Conservation (phyloP, 1,284 basidiomycete species). For the Inonotus obliquus region DNA sequence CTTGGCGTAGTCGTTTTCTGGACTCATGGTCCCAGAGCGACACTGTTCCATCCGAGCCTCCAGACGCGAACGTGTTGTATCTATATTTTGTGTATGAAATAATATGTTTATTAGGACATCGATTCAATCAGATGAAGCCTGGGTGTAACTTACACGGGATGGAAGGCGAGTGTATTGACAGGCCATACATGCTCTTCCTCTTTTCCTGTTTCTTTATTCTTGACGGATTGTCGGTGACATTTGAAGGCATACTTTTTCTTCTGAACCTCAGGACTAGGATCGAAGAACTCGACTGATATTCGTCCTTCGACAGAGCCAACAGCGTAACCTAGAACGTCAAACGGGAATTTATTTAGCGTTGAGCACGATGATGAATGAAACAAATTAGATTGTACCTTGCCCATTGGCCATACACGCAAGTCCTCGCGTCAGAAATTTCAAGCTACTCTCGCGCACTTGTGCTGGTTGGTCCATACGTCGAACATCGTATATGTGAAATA, state of each 20-base stretch:
- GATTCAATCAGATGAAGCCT: slow-evolving; percentile 5
- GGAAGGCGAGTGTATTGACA: slow-evolving; percentile 92
- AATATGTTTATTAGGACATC: neutral
- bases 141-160: slow-evolving; percentile 60
- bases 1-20: slow-evolving; percentile 92
- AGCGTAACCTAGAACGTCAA: slow-evolving; percentile 70
- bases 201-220: slow-evolving; percentile 26
- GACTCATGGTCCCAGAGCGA: slow-evolving; percentile 97
- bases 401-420: slow-evolving; percentile 91
- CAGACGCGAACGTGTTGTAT: slow-evolving; percentile 92
- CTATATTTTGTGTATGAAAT: slow-evolving; percentile 33
- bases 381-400: slow-evolving; percentile 53
- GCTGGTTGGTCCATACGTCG: slow-evolving; percentile 67
- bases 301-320: slow-evolving; percentile 93
- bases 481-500: slow-evolving; percentile 85
- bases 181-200: slow-evolving; percentile 99
- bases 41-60: slow-evolving; percentile 87
- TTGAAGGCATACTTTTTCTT: slow-evolving; percentile 98
- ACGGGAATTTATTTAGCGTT: no score
- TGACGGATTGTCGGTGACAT: slow-evolving; percentile 87
- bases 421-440: slow-evolving; percentile 93
- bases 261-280: slow-evolving; percentile 71
- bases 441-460: slow-evolving; percentile 84
- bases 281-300: slow-evolving; percentile 97
- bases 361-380: no score